phyloP scores from a whole-genome alignment of 306 rosid genomes.

The Prunus davidiana region DNA sequence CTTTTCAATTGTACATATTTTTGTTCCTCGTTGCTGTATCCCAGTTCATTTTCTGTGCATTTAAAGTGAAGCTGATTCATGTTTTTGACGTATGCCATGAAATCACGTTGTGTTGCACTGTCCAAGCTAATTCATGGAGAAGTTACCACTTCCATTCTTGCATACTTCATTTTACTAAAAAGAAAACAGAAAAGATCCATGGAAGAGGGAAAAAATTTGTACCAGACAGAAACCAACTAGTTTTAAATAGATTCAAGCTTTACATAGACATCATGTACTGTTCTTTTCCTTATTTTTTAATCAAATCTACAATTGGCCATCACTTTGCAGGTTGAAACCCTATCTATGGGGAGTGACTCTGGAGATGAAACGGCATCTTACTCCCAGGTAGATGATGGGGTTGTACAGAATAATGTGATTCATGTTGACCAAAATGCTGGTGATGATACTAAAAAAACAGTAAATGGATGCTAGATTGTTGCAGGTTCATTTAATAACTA shows the following conservation, averaged over 20 bases:
- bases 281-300: background rate
- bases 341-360: constrained; percentile 47
- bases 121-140: background rate
- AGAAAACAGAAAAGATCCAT: background rate
- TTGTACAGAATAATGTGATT: constrained; percentile 29
- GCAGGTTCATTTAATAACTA: constrained; percentile 4
- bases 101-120: background rate
- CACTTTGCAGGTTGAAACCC: constrained; percentile 49
- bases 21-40: background rate
- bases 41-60: background rate
- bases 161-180: background rate
- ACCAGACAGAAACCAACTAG: background rate
- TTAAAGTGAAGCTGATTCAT: background rate
- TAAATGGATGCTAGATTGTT: constrained; percentile 25
- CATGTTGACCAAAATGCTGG: constrained; percentile 27
- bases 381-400: constrained; percentile 37
- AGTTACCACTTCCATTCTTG: background rate
- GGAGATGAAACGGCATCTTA: constrained; percentile 50
- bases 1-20: background rate
- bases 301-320: constrained; percentile 15
- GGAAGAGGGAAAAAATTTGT: background rate
- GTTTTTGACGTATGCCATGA: background rate
- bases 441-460: constrained; percentile 18
- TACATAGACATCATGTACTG: background rate
- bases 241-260: background rate